Conservation (phyloP, 768 basidiomycete genomes). For the Termitomyces sp. region DNA sequence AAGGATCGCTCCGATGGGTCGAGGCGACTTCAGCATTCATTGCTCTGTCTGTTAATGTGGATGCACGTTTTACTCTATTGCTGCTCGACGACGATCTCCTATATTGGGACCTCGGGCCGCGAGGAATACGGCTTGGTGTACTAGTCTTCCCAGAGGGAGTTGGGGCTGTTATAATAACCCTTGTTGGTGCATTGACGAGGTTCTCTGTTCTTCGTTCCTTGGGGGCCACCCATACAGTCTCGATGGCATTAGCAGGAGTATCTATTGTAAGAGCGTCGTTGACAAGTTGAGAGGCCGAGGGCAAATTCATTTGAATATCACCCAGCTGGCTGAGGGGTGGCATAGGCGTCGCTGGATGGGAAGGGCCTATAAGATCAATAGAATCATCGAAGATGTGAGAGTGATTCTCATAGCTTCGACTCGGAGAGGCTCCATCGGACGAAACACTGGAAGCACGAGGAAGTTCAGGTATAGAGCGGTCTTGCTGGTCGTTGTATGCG, state of each 20-base stretch:
- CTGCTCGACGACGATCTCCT: slow-evolving; percentile 25
- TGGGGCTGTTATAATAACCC: slow-evolving; percentile 51
- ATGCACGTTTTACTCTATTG: slow-evolving; percentile 22
- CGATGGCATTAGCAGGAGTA: slow-evolving; percentile 6
- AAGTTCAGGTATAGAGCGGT: slow-evolving; percentile 34
- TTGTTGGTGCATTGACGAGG: slow-evolving; percentile 44
- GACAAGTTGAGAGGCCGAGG: slow-evolving; percentile 1
- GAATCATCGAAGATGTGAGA: slow-evolving; percentile 29
- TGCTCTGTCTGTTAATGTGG: slow-evolving; percentile 21
- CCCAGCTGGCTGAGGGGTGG: slow-evolving; percentile 6
- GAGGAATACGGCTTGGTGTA: slow-evolving; percentile 34
- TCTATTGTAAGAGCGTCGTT: not conserved
- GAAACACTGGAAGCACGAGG: slow-evolving; percentile 39
- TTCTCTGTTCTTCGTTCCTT: slow-evolving; percentile 34
- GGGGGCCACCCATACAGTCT: slow-evolving; percentile 11
- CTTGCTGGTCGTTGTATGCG: slow-evolving; percentile 25
- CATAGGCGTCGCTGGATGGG: slow-evolving; percentile 17
- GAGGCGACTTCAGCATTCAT: slow-evolving; percentile 16
- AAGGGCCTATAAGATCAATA: slow-evolving; percentile 8
- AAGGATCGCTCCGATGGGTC: slow-evolving; percentile 23
- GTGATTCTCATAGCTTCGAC: slow-evolving; percentile 13
- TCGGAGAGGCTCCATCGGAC: slow-evolving; percentile 26
- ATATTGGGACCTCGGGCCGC: slow-evolving; percentile 38
- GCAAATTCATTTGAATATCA: not conserved
- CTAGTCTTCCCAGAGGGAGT: slow-evolving; percentile 37